A percentile compares a stretch with the other conserved stretches of the same genome.
These are phyloP conservation scores for Coemansia sp. DNA, from an alignment of 192 early-diverging fungal genomes.

Conservation along the genomic window DNA sequence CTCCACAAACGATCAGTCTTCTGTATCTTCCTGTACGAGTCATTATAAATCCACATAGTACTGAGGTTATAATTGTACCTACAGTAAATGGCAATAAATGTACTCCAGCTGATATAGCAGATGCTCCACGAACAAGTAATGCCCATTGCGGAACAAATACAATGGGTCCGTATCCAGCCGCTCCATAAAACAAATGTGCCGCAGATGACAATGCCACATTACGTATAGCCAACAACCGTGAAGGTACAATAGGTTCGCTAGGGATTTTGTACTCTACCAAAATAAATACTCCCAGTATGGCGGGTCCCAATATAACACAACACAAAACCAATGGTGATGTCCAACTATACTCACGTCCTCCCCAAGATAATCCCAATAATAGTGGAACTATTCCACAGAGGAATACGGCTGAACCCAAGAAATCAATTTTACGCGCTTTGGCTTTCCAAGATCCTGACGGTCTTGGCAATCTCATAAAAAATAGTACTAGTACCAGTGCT, in stretches of 20 bases:
- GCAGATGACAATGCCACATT: slow-evolving; percentile 62
- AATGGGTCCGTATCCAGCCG: slow-evolving; percentile 62
- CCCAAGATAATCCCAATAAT: slow-evolving; percentile 65
- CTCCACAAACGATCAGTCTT: slow-evolving; percentile 64
- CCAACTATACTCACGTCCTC: slow-evolving; percentile 68
- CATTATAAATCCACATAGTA: slow-evolving; percentile 65
- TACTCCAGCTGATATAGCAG: slow-evolving; percentile 74
- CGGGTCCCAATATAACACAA: slow-evolving; percentile 54
- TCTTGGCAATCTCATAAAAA: slow-evolving; percentile 63
- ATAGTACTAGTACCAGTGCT: slow-evolving; percentile 58
- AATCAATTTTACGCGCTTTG: slow-evolving; percentile 68
- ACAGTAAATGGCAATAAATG: slow-evolving; percentile 72
- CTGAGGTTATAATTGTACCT: slow-evolving; percentile 69
- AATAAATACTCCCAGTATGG: slow-evolving; percentile 59
- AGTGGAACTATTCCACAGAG: slow-evolving; percentile 49
- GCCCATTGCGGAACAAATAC: slow-evolving; percentile 85
- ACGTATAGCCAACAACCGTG: slow-evolving; percentile 62
- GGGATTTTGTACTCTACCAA: slow-evolving; percentile 68
- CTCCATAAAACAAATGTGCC: slow-evolving; percentile 65
- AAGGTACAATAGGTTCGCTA: slow-evolving; percentile 48
- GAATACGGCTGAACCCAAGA: slow-evolving; percentile 55
- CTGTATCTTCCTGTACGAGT: slow-evolving; percentile 62
- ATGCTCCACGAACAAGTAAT: slow-evolving; percentile 73
- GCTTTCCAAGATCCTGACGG: slow-evolving; percentile 54
- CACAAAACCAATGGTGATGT: slow-evolving; percentile 60